Base-by-base conservation (phyloP, 2,329 filamentous ascomycete genomes). In the Pestalotiopsis sp. region DNA sequence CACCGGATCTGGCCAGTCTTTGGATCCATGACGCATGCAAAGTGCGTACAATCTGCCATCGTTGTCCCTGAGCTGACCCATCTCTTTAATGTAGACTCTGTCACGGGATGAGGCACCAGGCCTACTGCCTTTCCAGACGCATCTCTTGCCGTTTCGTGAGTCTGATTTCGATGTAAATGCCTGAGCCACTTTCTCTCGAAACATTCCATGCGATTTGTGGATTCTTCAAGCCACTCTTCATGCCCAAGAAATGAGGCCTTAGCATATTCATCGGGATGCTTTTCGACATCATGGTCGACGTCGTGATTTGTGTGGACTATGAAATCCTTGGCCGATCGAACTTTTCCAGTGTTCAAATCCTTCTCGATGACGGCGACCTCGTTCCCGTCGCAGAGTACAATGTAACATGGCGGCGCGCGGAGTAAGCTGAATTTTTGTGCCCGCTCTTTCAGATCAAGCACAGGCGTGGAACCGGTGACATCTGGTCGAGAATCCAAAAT, bases 231-330 rank as follows among this genome's bases (percentile, higher is more conserved):
- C 69, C 77, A 75, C 5, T 67, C 71, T 14, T 79, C 74, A 3
- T 69, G 66, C 1, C 74, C 71, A 2, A 75, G 63, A 7, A 72
- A 68, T 2, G 69, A 71, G 9, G 65, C 31, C 14, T 25, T 36
- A 23, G 64, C 25, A 27, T 58, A 66, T 12, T 38, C 64, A 13
- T 58, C 31, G 14, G 64, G 25, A 12, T 66, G 38, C 1, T 23
- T 9, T 5, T 27, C 59, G 39, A 39, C 23, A 11, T 14, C 45
- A 9, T 49, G 66, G 23, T 45, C 57, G 4, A 66, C 52, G 59
- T 90, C 87, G 74, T 87, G 85, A 73, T 91, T 91, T 1, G 87
- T 89, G 12, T 84, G 82, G 2, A 85, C 81, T 49, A 90, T 83
- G 73, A 91, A 90, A 2, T 82, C 78, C 1, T 76, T 75, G 2